Evolutionary conservation across 768 basidiomycete genomes (phyloP).

Genomic region (Termitomyces sp.): DNA sequence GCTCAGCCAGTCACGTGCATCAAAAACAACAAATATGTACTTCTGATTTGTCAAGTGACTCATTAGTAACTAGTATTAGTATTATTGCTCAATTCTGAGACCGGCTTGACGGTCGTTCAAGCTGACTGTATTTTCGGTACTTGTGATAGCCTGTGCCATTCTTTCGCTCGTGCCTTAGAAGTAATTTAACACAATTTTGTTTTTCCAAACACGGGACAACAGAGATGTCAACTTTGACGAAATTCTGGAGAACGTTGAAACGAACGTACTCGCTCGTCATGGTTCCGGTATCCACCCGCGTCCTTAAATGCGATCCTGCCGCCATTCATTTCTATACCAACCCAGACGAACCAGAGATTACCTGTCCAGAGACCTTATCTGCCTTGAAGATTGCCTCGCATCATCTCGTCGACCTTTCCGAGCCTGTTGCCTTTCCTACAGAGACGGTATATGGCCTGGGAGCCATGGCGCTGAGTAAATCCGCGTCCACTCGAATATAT

Average conservation of each 20-base stretch:
- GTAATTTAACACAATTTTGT: not conserved
- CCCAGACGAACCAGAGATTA: conserved; percentile 41
- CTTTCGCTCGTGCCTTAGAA: not conserved
- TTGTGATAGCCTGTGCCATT: not conserved
- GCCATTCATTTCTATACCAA: conserved; percentile 51
- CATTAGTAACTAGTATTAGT: too few species aligned
- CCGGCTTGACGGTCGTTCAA: too few species aligned
- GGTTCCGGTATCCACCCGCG: conserved; percentile 21
- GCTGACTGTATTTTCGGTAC: too few species aligned
- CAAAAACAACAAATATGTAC: too few species aligned
- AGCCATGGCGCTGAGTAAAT: conserved; percentile 64
- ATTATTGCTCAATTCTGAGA: too few species aligned
- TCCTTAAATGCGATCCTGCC: conserved; percentile 60
- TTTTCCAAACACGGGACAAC: conserved; percentile 9
- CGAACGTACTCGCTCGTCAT: conserved; percentile 23
- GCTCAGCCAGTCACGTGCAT: too few species aligned
- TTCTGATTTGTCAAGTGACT: too few species aligned
- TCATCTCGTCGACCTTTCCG: conserved; percentile 40
- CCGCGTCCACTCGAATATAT: conserved; percentile 74
- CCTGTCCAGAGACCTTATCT: conserved; percentile 43
- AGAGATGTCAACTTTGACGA: conserved; percentile 15
- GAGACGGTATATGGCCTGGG: conserved; percentile 99
- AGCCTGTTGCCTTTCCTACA: conserved; percentile 86
- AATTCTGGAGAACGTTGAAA: conserved; percentile 24
- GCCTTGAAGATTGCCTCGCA: conserved; percentile 54